phyloP scores from a whole-genome alignment of 768 basidiomycete genomes.

The Xerocomus spinulosus region DNA sequence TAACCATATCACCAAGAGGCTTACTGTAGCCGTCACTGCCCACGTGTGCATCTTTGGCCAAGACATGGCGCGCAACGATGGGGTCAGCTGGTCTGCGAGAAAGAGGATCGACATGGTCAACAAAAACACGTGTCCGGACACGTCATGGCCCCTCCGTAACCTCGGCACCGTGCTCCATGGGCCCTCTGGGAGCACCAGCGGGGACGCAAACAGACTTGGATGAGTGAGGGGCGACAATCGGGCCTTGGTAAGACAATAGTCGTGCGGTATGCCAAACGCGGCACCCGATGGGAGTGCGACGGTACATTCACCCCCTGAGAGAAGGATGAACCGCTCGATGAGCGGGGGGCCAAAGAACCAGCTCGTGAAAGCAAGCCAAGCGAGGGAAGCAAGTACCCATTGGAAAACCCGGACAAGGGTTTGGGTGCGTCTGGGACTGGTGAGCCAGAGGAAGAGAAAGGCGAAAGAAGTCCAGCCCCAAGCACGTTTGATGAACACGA shows the following conservation, averaged over 20 bases:
- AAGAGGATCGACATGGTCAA: slow-evolving; percentile 76
- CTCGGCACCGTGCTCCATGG: slow-evolving; percentile 54
- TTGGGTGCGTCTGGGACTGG: slow-evolving; percentile 46
- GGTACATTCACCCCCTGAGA: slow-evolving; percentile 77
- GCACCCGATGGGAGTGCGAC: slow-evolving; percentile 55
- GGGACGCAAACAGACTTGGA: slow-evolving; percentile 53
- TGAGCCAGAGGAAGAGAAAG: slow-evolving; percentile 56
- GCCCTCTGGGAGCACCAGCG: slow-evolving; percentile 32
- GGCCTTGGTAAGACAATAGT: slow-evolving; percentile 51
- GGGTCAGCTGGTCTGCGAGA: slow-evolving; percentile 68
- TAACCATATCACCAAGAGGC: slow-evolving; percentile 59
- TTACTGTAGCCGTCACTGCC: slow-evolving; percentile 44
- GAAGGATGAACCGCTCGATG: slow-evolving; percentile 57
- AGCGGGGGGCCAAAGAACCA: slow-evolving; percentile 91
- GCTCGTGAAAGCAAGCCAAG: slow-evolving; percentile 71
- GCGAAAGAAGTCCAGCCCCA: slow-evolving; percentile 87
- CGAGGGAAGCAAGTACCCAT: slow-evolving; percentile 54
- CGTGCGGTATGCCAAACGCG: slow-evolving; percentile 47
- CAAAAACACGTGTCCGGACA: slow-evolving; percentile 92
- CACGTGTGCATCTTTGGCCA: slow-evolving; percentile 45
- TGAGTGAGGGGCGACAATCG: slow-evolving; percentile 57
- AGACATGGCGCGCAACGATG: slow-evolving; percentile 40
- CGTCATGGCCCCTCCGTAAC: slow-evolving; percentile 80
- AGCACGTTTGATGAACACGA: slow-evolving; percentile 81
- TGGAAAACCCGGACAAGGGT: slow-evolving; percentile 42